phyloP scores from a whole-genome alignment of 2,329 filamentous ascomycete species.

The Fusarium setosum region DNA sequence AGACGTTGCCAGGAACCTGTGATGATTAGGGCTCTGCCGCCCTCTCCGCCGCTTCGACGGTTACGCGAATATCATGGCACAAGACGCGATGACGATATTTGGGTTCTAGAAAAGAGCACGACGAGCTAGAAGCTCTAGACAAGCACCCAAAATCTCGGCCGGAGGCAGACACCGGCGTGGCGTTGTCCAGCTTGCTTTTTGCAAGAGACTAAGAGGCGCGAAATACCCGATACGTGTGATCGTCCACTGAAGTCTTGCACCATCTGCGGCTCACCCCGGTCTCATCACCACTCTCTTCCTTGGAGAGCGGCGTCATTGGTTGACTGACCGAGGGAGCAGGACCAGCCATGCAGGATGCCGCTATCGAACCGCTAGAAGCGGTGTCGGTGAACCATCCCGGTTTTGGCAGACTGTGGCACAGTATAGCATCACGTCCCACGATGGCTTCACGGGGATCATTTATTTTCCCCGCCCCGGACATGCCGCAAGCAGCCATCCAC shows the following conservation, averaged over 20 bases:
- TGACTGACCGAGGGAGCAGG: slow-evolving; percentile 39
- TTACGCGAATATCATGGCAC: not conserved
- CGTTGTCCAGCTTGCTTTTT: slow-evolving; percentile 35
- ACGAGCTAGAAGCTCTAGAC: not conserved
- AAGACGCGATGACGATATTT: not conserved
- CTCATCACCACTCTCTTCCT: slow-evolving; percentile 42
- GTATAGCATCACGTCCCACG: slow-evolving; percentile 42
- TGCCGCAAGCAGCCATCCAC: slow-evolving; percentile 43
- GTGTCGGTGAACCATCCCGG: slow-evolving; percentile 45
- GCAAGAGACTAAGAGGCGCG: slow-evolving; percentile 36
- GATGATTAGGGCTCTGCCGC: not conserved
- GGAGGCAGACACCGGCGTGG: slow-evolving; percentile 18
- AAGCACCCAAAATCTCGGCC: slow-evolving; percentile 2
- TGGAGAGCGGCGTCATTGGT: slow-evolving; percentile 41
- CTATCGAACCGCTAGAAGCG: slow-evolving; percentile 44
- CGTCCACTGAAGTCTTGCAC: slow-evolving; percentile 42
- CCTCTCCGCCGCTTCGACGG: not conserved
- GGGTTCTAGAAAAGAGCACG: not conserved
- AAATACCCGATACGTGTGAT: slow-evolving; percentile 45
- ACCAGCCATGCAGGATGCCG: slow-evolving; percentile 41
- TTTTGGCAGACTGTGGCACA: slow-evolving; percentile 42
- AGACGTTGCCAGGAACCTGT: not conserved
- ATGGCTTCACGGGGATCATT: slow-evolving; percentile 45
- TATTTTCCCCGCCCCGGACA: slow-evolving; percentile 39
- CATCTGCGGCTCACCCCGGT: slow-evolving; percentile 45